A percentile compares a stretch with the other conserved stretches of the same genome.
Conservation (phyloP, 306 rosid genomes). For the Cyclanthera cordifolia region DNA sequence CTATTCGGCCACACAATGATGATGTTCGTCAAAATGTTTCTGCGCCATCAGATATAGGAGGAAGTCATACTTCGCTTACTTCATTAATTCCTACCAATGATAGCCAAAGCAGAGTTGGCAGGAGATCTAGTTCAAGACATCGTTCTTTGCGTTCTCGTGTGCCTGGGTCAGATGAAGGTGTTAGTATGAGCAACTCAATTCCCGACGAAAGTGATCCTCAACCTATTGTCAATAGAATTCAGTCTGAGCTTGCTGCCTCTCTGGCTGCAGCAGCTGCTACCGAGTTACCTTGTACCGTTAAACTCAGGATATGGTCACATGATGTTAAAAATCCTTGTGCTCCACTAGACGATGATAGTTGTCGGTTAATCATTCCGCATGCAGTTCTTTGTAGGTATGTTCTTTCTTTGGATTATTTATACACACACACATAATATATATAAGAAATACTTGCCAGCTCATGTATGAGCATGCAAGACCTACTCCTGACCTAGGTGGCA, state of each 20-base stretch:
- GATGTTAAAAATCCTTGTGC: slow-evolving; percentile 69
- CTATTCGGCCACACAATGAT: slow-evolving; percentile 26
- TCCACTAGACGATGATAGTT: slow-evolving; percentile 54
- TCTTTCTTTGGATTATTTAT: not conserved
- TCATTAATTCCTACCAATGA: slow-evolving; percentile 44
- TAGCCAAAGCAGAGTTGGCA: slow-evolving; percentile 45
- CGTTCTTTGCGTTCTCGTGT: slow-evolving; percentile 43
- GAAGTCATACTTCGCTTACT: slow-evolving; percentile 22
- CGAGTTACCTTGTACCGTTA: slow-evolving; percentile 93
- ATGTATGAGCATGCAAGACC: too few relatives aligned
- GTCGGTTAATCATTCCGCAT: slow-evolving; percentile 70
- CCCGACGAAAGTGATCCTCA: slow-evolving; percentile 59
- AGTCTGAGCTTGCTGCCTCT: slow-evolving; percentile 75
- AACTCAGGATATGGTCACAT: slow-evolving; percentile 86
- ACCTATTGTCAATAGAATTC: slow-evolving; percentile 50
- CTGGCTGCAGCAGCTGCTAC: slow-evolving; percentile 79
- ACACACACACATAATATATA: not conserved
- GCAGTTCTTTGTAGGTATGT: slow-evolving; percentile 92
- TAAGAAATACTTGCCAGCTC: too few relatives aligned
- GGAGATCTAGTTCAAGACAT: slow-evolving; percentile 50
- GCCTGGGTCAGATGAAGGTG: slow-evolving; percentile 41
- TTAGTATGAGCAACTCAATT: slow-evolving; percentile 25
- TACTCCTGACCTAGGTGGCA: too few relatives aligned
- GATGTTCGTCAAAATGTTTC: slow-evolving; percentile 27
- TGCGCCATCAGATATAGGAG: slow-evolving; percentile 30